Percentiles rank a stretch among this genome's conserved stretches.
Conservation (phyloP, 2,329 filamentous ascomycete genomes). For the Curvularia verruculosa region DNA sequence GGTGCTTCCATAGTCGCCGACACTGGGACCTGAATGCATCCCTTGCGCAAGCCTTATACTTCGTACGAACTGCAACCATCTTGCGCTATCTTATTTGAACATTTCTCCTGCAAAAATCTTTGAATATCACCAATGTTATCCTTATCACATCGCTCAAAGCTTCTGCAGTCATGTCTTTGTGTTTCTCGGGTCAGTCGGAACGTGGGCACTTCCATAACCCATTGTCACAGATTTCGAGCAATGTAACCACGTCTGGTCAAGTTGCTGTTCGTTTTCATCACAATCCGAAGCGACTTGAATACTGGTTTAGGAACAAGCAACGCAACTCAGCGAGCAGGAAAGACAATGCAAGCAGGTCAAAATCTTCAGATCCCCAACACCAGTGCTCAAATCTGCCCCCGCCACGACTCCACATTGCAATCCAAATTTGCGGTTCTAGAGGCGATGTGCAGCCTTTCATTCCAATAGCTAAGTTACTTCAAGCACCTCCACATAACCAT, state of each 20-base stretch:
- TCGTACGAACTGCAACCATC: not conserved
- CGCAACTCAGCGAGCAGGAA: not conserved
- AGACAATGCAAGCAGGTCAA: not conserved
- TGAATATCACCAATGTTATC: not conserved
- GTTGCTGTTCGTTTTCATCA: constrained; percentile 26
- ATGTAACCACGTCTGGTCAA: constrained; percentile 25
- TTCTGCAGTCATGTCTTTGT: not conserved
- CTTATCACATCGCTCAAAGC: not conserved
- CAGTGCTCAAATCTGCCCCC: constrained; percentile 7
- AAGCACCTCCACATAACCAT: constrained; percentile 28
- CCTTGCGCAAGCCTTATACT: not conserved
- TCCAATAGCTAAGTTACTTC: constrained; percentile 60
- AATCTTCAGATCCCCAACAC: not conserved
- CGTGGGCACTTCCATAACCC: not conserved
- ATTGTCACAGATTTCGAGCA: constrained; percentile 5
- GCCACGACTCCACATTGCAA: constrained; percentile 57
- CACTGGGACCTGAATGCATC: not conserved
- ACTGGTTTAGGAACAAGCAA: constrained; percentile 26
- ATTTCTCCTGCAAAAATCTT: not conserved
- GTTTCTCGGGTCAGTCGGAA: not conserved
- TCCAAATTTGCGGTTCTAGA: constrained; percentile 60
- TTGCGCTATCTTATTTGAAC: not conserved
- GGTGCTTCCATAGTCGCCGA: not conserved
- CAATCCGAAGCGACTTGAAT: constrained; percentile 21
- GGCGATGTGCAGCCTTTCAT: constrained; percentile 67